Percentiles rank a stretch among this genome's conserved stretches.
Conservation (phyloP, 106 monocot genomes). For the Dioscorea dumetorum region DNA sequence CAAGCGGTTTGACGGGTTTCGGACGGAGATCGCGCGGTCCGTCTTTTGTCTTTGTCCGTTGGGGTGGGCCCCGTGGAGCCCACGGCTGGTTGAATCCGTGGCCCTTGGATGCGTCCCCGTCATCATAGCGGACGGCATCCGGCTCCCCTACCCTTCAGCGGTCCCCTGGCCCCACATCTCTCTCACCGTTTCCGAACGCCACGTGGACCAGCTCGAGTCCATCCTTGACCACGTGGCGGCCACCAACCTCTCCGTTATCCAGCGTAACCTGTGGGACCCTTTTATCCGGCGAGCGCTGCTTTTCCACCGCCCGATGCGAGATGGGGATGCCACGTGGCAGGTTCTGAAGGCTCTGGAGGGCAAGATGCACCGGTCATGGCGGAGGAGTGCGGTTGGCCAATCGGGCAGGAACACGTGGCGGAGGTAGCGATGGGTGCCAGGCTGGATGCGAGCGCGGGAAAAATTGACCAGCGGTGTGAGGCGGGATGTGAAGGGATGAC, state of each 20-base stretch:
- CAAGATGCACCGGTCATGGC: conserved; percentile 32
- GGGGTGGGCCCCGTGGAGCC: conserved; percentile 99
- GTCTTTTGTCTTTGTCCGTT: conserved; percentile 84
- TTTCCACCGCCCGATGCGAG: conserved; percentile 37
- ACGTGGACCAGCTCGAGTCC: conserved; percentile 48
- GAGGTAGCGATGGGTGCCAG: background rate
- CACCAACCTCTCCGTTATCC: conserved; percentile 69
- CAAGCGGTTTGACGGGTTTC: conserved; percentile 54
- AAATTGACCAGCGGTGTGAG: too few relatives aligned
- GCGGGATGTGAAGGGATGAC: too few relatives aligned
- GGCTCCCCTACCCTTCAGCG: conserved; percentile 55
- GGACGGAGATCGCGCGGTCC: conserved; percentile 66
- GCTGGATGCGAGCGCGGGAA: too few relatives aligned
- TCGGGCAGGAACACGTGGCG: background rate
- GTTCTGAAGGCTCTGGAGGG: conserved; percentile 35
- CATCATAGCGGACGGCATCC: conserved; percentile 82
- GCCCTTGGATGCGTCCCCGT: conserved; percentile 91
- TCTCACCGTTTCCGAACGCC: conserved; percentile 54
- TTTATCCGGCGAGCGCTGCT: conserved; percentile 44
- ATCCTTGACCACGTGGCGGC: conserved; percentile 62
- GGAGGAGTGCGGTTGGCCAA: background rate
- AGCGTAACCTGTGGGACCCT: conserved; percentile 77
- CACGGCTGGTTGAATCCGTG: conserved; percentile 83
- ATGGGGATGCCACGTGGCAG: conserved; percentile 93
- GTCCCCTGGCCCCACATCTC: conserved; percentile 80